Conservation (phyloP, 495 filamentous ascomycete species). For the Tuber borchii region DNA sequence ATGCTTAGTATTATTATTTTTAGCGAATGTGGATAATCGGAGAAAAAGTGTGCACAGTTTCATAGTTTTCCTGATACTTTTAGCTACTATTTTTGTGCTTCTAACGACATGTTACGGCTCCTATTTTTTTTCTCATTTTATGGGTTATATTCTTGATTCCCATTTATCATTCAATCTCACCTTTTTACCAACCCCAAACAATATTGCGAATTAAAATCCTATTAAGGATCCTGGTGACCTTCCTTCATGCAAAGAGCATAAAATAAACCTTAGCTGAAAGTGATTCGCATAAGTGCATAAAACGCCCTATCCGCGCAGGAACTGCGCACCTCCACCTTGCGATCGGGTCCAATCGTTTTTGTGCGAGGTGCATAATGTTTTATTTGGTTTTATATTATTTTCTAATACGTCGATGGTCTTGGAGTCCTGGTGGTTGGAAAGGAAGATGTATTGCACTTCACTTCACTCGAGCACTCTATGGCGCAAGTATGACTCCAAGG, state of each 20-base stretch:
- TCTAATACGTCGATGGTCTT: neutral
- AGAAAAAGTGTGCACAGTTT: neutral
- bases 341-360: neutral
- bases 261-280: neutral
- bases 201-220: neutral
- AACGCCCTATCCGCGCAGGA: neutral
- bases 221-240: neutral
- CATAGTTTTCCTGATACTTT: neutral
- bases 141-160: neutral
- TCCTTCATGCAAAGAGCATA: neutral
- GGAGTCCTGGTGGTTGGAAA: neutral
- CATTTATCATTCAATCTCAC: neutral
- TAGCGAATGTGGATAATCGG: neutral
- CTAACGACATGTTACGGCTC: neutral
- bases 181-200: neutral
- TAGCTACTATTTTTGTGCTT: neutral
- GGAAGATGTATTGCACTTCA: neutral
- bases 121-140: neutral
- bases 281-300: neutral
- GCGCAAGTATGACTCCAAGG: neutral
- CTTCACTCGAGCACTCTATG: neutral
- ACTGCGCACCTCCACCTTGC: neutral
- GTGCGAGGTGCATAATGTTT: neutral
- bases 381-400: neutral
- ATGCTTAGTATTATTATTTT: neutral